phyloP scores from a whole-genome alignment of 1,284 basidiomycete species.

The Sphaerobolus stellatus region DNA sequence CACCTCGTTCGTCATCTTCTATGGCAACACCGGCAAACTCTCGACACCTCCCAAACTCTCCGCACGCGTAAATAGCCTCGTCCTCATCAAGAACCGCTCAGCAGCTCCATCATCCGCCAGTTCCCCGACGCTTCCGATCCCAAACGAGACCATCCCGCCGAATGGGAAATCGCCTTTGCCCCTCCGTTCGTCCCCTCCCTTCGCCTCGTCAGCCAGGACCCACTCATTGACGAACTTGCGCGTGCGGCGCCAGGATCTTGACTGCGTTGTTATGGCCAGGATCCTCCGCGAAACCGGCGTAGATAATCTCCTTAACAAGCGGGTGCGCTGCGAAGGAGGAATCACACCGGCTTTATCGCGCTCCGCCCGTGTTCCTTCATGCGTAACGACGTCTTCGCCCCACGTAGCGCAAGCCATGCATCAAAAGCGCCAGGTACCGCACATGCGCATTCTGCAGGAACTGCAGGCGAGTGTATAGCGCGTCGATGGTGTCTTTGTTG shows the following conservation, averaged over 20 bases:
- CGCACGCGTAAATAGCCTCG: slow-evolving; percentile 80
- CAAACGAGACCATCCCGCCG: slow-evolving; percentile 82
- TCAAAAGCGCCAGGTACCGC: slow-evolving; percentile 89
- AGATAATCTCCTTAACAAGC: slow-evolving; percentile 76
- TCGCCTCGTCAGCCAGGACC: no score
- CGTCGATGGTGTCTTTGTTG: neutral
- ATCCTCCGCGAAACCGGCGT: slow-evolving; percentile 76
- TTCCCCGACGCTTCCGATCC: no score
- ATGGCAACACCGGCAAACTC: slow-evolving; percentile 82
- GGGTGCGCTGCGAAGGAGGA: slow-evolving; percentile 54
- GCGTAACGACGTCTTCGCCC: slow-evolving; percentile 86
- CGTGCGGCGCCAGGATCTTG: no score
- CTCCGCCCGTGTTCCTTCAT: slow-evolving; percentile 88
- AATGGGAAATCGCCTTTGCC: slow-evolving; percentile 76
- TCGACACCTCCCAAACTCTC: slow-evolving; percentile 93
- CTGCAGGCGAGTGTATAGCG: slow-evolving; percentile 40
- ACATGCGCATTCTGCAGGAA: slow-evolving; percentile 92
- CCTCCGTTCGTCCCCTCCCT: no score
- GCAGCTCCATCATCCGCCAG: no score
- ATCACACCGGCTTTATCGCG: slow-evolving; percentile 76
- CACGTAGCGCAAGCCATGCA: slow-evolving; percentile 88
- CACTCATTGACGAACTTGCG: no score
- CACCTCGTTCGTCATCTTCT: slow-evolving; percentile 88
- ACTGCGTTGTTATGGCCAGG: no score
- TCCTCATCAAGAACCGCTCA: slow-evolving; percentile 67